phyloP scores from a whole-genome alignment of 1,284 basidiomycete species.

The Ganoderma meredithae region DNA sequence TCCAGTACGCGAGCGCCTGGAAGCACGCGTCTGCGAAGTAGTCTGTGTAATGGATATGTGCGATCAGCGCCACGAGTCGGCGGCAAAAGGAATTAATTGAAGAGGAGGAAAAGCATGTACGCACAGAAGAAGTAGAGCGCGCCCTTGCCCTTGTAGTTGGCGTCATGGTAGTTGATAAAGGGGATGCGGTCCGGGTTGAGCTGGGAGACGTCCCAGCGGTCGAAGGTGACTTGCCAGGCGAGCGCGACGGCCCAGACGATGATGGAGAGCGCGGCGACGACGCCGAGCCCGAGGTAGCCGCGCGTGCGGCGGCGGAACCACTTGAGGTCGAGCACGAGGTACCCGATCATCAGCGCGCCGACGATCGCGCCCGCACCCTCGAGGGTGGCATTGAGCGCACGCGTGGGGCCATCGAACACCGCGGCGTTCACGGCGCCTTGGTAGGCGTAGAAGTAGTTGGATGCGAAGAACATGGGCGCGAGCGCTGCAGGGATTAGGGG shows the following conservation, averaged over 20 bases:
- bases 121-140: conserved; percentile 51
- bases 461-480: conserved; percentile 51
- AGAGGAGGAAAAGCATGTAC: too few species aligned
- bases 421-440: conserved; percentile 48
- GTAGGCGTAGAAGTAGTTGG: conserved; percentile 52
- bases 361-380: conserved; percentile 51
- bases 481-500: conserved; percentile 42
- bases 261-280: conserved; percentile 44
- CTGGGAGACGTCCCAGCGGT: conserved; percentile 33
- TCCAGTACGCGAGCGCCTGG: conserved; percentile 51
- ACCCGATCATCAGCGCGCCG: conserved; percentile 52
- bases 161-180: conserved; percentile 45
- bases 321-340: conserved; percentile 47
- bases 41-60: conserved; percentile 34
- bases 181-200: background rate
- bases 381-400: conserved; percentile 50
- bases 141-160: conserved; percentile 43
- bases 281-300: conserved; percentile 49
- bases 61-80: background rate
- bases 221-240: conserved; percentile 47
- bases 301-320: conserved; percentile 46
- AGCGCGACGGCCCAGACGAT: conserved; percentile 47
- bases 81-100: too few species aligned
- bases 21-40: conserved; percentile 49
- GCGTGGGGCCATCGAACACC: conserved; percentile 49